A percentile compares a stretch with the other conserved stretches of the same genome.
Evolutionary conservation across 2,329 filamentous ascomycete species (phyloP).

Genomic region (Byssoonygena ceratinophila): DNA sequence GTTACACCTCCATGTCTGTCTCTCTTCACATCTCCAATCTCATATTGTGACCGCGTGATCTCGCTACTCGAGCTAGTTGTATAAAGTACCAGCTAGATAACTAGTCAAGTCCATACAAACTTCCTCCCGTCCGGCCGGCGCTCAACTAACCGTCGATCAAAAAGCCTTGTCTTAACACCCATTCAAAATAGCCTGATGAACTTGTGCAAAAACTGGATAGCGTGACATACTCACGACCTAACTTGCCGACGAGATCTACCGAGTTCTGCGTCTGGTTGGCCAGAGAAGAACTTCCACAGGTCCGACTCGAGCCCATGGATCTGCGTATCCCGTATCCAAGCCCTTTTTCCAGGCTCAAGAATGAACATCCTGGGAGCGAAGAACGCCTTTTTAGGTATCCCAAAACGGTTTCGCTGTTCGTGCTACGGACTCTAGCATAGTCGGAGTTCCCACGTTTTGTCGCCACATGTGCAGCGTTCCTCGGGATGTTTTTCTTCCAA

Average conservation of each 20-base stretch:
- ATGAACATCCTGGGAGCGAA: background rate
- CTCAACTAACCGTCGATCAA: background rate
- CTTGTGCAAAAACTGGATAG: background rate
- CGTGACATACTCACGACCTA: background rate
- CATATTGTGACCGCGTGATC: background rate
- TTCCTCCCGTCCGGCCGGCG: constrained; percentile 1
- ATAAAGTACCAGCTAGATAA: background rate
- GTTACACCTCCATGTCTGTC: too few species aligned
- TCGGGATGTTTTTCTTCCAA: background rate
- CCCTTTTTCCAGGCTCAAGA: background rate
- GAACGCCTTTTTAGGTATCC: background rate
- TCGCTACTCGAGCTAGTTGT: too few species aligned
- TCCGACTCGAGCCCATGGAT: background rate
- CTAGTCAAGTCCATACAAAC: background rate
- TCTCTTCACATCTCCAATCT: background rate
- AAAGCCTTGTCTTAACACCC: background rate
- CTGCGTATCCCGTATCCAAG: background rate
- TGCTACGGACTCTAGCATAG: background rate
- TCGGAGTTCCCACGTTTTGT: background rate
- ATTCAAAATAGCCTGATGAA: too few species aligned
- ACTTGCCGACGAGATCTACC: background rate
- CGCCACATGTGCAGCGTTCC: background rate
- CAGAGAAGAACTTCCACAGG: background rate
- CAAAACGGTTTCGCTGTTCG: too few species aligned
- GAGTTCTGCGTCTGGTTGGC: background rate